Evolutionary conservation across 768 basidiomycete species (phyloP), one percentile per base, ranked within the genome.

Genomic region (Candolleomyces efflorescens): DNA sequence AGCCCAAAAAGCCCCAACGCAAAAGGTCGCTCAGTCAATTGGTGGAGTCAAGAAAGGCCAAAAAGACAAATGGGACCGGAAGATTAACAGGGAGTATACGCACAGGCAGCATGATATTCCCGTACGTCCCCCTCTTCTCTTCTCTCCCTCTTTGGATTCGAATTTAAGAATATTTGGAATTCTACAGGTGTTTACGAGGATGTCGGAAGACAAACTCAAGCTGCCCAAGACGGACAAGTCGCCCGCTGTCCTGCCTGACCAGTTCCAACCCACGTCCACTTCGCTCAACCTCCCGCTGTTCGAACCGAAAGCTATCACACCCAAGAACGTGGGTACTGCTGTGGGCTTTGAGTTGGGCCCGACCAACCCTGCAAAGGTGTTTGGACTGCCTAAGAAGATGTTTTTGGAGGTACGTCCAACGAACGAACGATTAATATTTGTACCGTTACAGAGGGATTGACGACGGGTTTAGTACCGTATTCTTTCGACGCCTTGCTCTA

Each of bases 311-410:
- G 47, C 59, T 32, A 59, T 75, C 44, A 75, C 70, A 3, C 53
- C 67, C 5, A 65, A 68, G 5, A 71, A 75, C 46, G 63, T 78
- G n/a, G 81, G 80, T 4, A 71, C 76, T 59, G 77, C 80, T 3
- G 70, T 79, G 53, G 72, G 72, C 36, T 85, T 85, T 60, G 62
- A 74, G 1, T 64, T 71, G 3, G 65, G 74, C 1, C 76, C 78
- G 23, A 76, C 78, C 38, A 78, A 80, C 59, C 79, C 84, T 0
- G 70, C 86, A n/a, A 74, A 79, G 27, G 76, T 79, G 54, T 92
- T 85, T 67, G 92, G 92, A 44, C 68, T 92, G 15, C 91, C 92
- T 0, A 82, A 80, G 60, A 83, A 81, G 57, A 64, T 91, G 58
- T 71, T 86, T 27, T 72, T 90, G 53, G 92, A 94, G 76, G 91